A percentile compares a stretch with the other conserved stretches of the same genome.
These are phyloP conservation scores for Alisma plantagoaquatica DNA, from an alignment of 106 monocot species.

Conservation along the genomic window DNA sequence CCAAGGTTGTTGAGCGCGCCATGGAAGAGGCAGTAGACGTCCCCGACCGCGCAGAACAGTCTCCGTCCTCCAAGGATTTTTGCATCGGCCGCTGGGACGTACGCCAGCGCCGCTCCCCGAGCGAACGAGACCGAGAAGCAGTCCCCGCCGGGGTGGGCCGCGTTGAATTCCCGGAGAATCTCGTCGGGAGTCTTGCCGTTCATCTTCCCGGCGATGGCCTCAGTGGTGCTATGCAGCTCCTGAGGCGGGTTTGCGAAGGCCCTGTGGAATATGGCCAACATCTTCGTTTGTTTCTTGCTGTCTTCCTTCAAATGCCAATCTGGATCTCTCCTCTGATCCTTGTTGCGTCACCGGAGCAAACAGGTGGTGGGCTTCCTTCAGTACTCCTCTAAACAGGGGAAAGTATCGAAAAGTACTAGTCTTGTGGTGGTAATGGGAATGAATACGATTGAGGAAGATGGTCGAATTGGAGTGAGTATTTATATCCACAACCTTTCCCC, in stretches of 20 bases:
- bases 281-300: too few relatives aligned
- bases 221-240: conserved; percentile 18
- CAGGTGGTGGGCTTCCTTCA: too few relatives aligned
- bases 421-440: too few relatives aligned
- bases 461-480: too few relatives aligned
- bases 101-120: conserved; percentile 32
- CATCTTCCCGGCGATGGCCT: not conserved
- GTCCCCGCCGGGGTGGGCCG: conserved; percentile 11
- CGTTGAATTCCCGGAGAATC: conserved; percentile 27
- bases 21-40: conserved; percentile 60
- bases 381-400: too few relatives aligned
- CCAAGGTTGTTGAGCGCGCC: conserved; percentile 56
- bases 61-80: conserved; percentile 12
- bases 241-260: conserved; percentile 24
- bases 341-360: too few relatives aligned
- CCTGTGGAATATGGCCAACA: conserved; percentile 39
- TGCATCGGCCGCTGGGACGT: not conserved
- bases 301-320: too few relatives aligned
- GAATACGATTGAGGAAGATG: too few relatives aligned
- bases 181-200: conserved; percentile 21
- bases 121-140: conserved; percentile 22
- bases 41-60: conserved; percentile 59
- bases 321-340: too few relatives aligned
- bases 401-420: too few relatives aligned
- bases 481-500: too few relatives aligned